phyloP scores from a whole-genome alignment of 2,329 filamentous ascomycete genomes.

The Davidsoniella eucalypti region DNA sequence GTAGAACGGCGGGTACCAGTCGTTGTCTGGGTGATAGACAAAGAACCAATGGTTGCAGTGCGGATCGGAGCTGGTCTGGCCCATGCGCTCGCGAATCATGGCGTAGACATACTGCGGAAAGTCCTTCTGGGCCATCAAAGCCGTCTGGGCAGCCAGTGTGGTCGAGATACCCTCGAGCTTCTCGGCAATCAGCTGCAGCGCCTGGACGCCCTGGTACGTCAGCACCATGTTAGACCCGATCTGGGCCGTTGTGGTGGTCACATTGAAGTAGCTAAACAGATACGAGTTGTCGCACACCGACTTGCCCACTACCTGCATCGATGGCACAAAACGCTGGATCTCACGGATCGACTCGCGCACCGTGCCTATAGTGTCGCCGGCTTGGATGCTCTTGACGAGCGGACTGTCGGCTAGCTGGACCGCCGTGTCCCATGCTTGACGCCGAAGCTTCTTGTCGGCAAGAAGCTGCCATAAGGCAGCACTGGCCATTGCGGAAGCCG shows the following conservation, averaged over 20 bases:
- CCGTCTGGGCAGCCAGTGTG: conserved; percentile 21
- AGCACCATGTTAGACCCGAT: conserved; percentile 22
- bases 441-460: conserved; percentile 11
- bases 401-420: conserved; percentile 11
- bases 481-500: conserved; percentile 12
- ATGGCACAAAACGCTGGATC: conserved; percentile 17
- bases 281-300: conserved; percentile 20
- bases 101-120: conserved; percentile 23
- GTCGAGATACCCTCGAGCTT: conserved; percentile 21
- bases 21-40: conserved; percentile 25
- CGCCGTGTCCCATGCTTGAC: conserved; percentile 12
- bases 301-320: conserved; percentile 22
- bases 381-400: conserved; percentile 11
- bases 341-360: conserved; percentile 11
- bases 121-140: conserved; percentile 22
- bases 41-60: conserved; percentile 24
- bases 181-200: conserved; percentile 21
- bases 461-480: conserved; percentile 12
- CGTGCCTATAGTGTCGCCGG: conserved; percentile 11
- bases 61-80: conserved; percentile 19
- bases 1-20: conserved; percentile 26
- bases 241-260: conserved; percentile 18
- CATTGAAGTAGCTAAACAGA: conserved; percentile 20
- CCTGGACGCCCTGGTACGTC: conserved; percentile 22
- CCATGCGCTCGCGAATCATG: conserved; percentile 22